Base-by-base conservation (phyloP, 495 filamentous ascomycete species). In the Usnea hakonensis region DNA sequence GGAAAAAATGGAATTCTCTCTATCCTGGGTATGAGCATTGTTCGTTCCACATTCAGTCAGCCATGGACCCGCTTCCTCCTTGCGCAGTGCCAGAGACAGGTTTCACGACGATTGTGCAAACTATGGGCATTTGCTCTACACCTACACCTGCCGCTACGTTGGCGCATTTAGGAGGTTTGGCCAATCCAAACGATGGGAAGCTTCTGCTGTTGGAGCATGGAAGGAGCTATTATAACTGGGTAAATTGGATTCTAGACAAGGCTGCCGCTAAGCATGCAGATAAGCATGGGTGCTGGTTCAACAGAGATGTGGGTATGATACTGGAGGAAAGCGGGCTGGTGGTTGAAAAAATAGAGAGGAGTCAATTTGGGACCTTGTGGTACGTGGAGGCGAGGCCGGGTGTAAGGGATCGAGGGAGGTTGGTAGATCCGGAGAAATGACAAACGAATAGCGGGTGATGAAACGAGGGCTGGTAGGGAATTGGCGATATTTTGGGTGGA, bases 251-350 rank as follows among this genome's bases (percentile, higher is more conserved):
- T 17, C 72, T 99, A 68, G 94, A 98, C 75, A 81, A 83, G 63
- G 74, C 84, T 64, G 95, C 95, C 5, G 77, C 83, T 23, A 77
- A 76, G 37, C 94, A 97, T 80, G 92, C 91, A 48, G 79, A 85
- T 62, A 80, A 83, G 56, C 90, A 91, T 79, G 94, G 95, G 11
- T 98, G 94, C 76, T 97, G 92, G 92, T 95, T 89, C 86, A 98
- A 98, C 74, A 79, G 90, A 57, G 94, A 98, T 79, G 87, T 98
- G 59, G 89, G 87, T 61, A 74, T 73, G 60, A 83, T 97, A 70
- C 84, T 97, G 43, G 74, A 80, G 65, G 83, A 91, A 64, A 91
- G 88, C 63, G 93, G 90, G 26, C 74, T 98, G 69, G 88, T 91
- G 76, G 77, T 98, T 52, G 78, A 89, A 28, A 75, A 75, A 59